Percentiles rank a stretch among this genome's conserved stretches.
Conservation (phyloP, 2,329 filamentous ascomycete genomes). For the Xylaria sp. region DNA sequence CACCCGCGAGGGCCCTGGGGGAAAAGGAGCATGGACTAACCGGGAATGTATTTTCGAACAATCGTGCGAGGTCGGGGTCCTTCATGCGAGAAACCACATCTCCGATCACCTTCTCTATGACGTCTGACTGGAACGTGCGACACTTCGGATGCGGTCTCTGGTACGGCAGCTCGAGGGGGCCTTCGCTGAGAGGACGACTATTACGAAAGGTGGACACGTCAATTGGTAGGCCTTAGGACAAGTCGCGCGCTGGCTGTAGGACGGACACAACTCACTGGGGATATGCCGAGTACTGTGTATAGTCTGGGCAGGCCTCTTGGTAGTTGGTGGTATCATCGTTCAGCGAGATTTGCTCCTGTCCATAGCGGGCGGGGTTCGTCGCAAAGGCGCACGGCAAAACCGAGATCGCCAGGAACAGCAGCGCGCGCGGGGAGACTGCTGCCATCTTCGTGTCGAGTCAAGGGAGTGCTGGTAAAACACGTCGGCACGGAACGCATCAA, state of each 20-base stretch:
- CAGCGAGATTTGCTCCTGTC: conserved; percentile 42
- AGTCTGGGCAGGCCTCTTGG: conserved; percentile 65
- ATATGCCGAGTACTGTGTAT: conserved; percentile 62
- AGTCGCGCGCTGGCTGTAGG: not conserved
- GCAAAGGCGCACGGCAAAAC: conserved; percentile 19
- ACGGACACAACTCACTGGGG: conserved; percentile 56
- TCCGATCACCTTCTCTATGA: conserved; percentile 86
- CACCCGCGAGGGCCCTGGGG: not conserved
- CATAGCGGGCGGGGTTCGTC: conserved; percentile 32
- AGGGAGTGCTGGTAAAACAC: not conserved
- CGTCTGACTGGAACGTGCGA: conserved; percentile 84
- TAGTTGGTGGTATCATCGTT: conserved; percentile 42
- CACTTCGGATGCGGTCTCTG: conserved; percentile 83
- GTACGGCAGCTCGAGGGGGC: conserved; percentile 79
- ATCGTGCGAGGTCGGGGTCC: conserved; percentile 83
- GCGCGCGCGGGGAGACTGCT: not conserved
- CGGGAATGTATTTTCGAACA: conserved; percentile 96
- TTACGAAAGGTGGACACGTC: conserved; percentile 22
- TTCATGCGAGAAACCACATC: conserved; percentile 80
- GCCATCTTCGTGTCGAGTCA: conserved; percentile 8
- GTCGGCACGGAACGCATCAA: not conserved
- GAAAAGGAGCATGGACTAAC: conserved; percentile 31
- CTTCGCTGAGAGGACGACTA: conserved; percentile 79
- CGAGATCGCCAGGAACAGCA: conserved; percentile 29
- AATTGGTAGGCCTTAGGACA: conserved; percentile 10